phyloP scores from a whole-genome alignment of 257 asterid genomes.

The Gynochthodes officinalis region DNA sequence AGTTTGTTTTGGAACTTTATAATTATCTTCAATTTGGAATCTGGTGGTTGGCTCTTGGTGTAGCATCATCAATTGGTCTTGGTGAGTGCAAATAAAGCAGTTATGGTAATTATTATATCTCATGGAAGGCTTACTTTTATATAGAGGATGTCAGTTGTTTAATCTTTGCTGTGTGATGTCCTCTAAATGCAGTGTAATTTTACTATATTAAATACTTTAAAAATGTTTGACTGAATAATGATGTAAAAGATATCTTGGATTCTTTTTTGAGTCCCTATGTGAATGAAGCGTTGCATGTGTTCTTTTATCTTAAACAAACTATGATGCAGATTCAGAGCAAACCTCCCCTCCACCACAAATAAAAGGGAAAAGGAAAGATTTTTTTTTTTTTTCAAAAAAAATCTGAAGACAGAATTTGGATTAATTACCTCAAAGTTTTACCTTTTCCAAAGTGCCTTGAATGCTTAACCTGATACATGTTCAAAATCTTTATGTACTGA shows the following conservation, averaged over 20 bases:
- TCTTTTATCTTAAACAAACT: not conserved
- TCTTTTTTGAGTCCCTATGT: too few relatives aligned
- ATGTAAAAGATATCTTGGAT: not conserved
- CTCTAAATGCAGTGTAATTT: too few relatives aligned
- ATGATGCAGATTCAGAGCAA: not conserved
- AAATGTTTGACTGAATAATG: not conserved
- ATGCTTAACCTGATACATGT: not conserved
- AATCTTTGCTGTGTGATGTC: not conserved
- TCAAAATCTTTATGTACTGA: not conserved
- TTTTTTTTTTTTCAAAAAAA: too few relatives aligned
- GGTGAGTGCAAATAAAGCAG: conserved; percentile 23
- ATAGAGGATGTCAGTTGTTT: not conserved
- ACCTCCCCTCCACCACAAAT: not conserved
- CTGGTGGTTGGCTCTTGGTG: conserved; percentile 46
- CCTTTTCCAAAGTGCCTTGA: not conserved
- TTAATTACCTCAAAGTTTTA: not conserved
- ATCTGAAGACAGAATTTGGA: too few relatives aligned
- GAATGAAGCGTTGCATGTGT: not conserved
- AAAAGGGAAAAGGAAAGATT: not conserved
- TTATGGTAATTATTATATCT: not conserved
- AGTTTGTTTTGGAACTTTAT: conserved; percentile 26
- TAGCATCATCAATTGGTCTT: conserved; percentile 38
- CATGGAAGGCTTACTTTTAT: not conserved
- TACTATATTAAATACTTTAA: too few relatives aligned
- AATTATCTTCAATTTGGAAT: conserved; percentile 30